Evolutionary conservation across 768 basidiomycete species (phyloP).

Genomic region (Termitomyces eurrhizus): DNA sequence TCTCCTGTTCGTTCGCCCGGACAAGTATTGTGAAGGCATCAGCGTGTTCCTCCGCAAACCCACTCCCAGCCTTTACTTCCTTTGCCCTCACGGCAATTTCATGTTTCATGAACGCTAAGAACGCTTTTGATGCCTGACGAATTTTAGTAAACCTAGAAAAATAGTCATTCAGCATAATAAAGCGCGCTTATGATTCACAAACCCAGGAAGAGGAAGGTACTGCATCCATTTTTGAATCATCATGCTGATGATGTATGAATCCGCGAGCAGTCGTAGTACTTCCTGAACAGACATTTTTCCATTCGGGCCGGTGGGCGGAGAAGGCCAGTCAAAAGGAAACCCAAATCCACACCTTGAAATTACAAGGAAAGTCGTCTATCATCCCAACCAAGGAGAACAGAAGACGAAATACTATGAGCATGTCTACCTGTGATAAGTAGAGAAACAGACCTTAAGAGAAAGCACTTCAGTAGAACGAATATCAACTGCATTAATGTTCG

Average conservation of each 20-base stretch:
- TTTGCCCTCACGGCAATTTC: constrained; percentile 29
- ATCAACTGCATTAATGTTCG: constrained; percentile 9
- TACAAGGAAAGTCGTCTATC: constrained; percentile 36
- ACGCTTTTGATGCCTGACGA: constrained; percentile 24
- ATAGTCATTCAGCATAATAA: background rate
- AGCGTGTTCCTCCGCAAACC: constrained; percentile 5
- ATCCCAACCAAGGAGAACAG: constrained; percentile 21
- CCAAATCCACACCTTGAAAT: constrained; percentile 44
- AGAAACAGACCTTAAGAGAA: constrained; percentile 1
- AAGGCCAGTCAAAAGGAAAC: constrained; percentile 34
- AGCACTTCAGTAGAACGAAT: constrained; percentile 11
- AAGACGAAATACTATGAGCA: background rate
- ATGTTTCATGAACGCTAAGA: constrained; percentile 32
- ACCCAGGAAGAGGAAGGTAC: constrained; percentile 13
- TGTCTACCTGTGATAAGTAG: background rate
- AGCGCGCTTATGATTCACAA: background rate
- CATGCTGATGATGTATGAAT: constrained; percentile 16
- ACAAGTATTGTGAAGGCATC: constrained; percentile 43
- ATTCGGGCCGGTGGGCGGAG: constrained; percentile 30
- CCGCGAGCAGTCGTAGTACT: constrained; percentile 29
- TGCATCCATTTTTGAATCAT: constrained; percentile 8
- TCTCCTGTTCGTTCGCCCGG: constrained; percentile 40
- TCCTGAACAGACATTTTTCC: constrained; percentile 34
- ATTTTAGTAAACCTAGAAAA: constrained; percentile 23
- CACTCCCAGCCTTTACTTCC: constrained; percentile 17